Conservation (phyloP, 805 yeast genomes). For the Hanseniaspora taiwanica region DNA sequence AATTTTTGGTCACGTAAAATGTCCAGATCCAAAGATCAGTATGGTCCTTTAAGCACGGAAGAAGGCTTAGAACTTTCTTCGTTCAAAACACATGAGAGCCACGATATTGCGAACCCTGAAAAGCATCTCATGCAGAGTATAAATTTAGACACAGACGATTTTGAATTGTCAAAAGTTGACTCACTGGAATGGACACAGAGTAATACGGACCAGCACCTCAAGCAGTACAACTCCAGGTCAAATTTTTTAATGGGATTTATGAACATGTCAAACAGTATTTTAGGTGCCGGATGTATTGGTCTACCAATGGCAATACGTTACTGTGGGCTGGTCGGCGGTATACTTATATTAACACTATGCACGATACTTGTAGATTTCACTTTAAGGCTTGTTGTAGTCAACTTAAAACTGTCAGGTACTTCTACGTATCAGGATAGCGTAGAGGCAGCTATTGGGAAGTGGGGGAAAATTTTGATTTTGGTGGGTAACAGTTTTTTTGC, state of each 20-base stretch:
- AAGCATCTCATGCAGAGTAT: not conserved
- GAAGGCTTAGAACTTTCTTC: not conserved
- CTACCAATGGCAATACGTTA: slow-evolving; percentile 81
- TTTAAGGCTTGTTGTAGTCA: slow-evolving; percentile 60
- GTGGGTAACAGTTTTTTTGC: slow-evolving; percentile 81
- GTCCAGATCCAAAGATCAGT: not conserved
- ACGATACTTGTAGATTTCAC: slow-evolving; percentile 85
- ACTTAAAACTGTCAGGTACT: slow-evolving; percentile 65
- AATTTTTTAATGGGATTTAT: slow-evolving; percentile 78
- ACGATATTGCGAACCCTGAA: not conserved
- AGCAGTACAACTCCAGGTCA: slow-evolving; percentile 30
- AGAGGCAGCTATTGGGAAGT: slow-evolving; percentile 58
- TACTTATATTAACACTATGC: slow-evolving; percentile 42
- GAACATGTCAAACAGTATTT: slow-evolving; percentile 92
- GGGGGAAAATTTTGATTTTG: slow-evolving; percentile 56
- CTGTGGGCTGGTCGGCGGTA: slow-evolving; percentile 67
- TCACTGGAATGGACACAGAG: not conserved
- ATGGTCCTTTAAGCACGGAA: not conserved
- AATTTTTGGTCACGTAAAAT: no score
- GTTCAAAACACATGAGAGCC: not conserved
- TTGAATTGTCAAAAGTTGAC: slow-evolving; percentile 2
- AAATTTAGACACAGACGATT: not conserved
- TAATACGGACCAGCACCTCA: not conserved
- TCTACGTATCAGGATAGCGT: slow-evolving; percentile 79
- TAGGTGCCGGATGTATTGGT: slow-evolving; percentile 94